Evolutionary conservation across 2,329 filamentous ascomycete species (phyloP).

Genomic region (Fusarium sp.): DNA sequence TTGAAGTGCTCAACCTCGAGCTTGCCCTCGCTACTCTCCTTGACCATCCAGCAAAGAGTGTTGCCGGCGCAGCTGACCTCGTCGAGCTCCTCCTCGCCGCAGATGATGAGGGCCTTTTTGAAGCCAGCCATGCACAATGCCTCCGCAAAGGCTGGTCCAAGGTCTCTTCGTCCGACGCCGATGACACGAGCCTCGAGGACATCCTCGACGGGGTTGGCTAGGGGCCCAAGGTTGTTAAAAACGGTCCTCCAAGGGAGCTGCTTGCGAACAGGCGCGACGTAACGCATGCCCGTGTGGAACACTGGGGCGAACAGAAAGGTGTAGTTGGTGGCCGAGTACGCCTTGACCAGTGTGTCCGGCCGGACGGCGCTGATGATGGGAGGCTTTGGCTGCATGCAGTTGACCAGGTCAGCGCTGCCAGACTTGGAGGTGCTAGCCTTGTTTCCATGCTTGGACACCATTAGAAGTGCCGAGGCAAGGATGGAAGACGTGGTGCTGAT

Average conservation of each 20-base stretch:
- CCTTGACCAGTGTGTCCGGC: constrained; percentile 74
- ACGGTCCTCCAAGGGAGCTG: constrained; percentile 95
- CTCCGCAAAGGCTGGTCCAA: constrained; percentile 90
- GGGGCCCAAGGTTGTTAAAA: constrained; percentile 94
- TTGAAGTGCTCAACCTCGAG: constrained; percentile 80
- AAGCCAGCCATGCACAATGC: constrained; percentile 81
- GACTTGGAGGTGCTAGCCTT: constrained; percentile 95
- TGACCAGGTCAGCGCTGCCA: constrained; percentile 91
- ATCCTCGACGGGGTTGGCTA: constrained; percentile 90
- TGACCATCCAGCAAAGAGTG: constrained; percentile 89
- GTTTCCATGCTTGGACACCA: constrained; percentile 96
- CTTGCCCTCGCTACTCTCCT: constrained; percentile 56
- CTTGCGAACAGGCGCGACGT: constrained; percentile 85
- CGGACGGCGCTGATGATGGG: constrained; percentile 81
- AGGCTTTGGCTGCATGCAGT: constrained; percentile 76
- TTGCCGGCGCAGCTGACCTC: constrained; percentile 92
- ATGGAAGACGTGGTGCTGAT: constrained; percentile 96
- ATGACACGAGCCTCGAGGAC: constrained; percentile 89
- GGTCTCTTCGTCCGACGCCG: constrained; percentile 88
- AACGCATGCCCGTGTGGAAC: constrained; percentile 95
- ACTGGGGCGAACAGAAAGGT: constrained; percentile 95
- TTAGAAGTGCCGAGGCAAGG: constrained; percentile 84
- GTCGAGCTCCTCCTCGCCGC: constrained; percentile 93
- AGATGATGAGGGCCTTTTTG: constrained; percentile 89
- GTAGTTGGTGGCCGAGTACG: constrained; percentile 89